Conservation (phyloP, 2,329 filamentous ascomycete genomes). For the Sporothrix mexicana region DNA sequence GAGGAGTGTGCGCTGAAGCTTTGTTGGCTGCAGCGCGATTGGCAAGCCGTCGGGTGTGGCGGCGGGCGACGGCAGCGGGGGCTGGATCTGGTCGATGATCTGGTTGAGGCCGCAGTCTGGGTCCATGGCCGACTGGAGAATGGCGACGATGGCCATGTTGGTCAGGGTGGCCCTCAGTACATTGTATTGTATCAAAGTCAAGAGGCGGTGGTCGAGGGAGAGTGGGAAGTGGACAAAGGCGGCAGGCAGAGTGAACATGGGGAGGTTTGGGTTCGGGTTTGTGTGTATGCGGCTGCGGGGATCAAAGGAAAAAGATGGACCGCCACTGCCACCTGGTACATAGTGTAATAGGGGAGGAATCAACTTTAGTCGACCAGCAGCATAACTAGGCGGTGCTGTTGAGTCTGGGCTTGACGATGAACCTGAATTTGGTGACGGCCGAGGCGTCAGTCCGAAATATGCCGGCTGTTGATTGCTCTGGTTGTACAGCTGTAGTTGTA, state of each 20-base stretch:
- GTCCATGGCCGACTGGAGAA: slow-evolving; percentile 28
- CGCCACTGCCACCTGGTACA: not conserved
- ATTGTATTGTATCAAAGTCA: slow-evolving; percentile 39
- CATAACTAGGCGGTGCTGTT: not conserved
- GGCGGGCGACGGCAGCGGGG: not conserved
- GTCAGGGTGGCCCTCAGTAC: slow-evolving; percentile 35
- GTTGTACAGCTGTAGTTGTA: not conserved
- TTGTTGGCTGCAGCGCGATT: slow-evolving; percentile 40
- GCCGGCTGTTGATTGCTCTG: not conserved
- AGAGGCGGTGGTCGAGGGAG: slow-evolving; percentile 36
- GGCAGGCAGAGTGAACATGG: not conserved
- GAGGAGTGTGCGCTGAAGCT: slow-evolving; percentile 38
- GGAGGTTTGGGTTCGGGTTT: slow-evolving; percentile 9
- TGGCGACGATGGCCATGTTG: slow-evolving; percentile 34
- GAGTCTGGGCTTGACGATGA: not conserved
- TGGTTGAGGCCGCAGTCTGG: slow-evolving; percentile 30
- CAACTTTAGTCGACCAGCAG: not conserved
- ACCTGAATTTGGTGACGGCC: not conserved
- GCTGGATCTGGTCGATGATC: slow-evolving; percentile 18
- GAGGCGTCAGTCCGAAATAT: not conserved
- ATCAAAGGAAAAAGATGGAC: not conserved
- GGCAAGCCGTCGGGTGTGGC: slow-evolving; percentile 32
- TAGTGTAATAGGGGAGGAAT: slow-evolving; percentile 22
- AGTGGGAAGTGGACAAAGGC: slow-evolving; percentile 32
- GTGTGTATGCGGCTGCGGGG: not conserved